Base-by-base conservation (phyloP, 2,329 filamentous ascomycete species). In the Xylariomycetidae sp. region DNA sequence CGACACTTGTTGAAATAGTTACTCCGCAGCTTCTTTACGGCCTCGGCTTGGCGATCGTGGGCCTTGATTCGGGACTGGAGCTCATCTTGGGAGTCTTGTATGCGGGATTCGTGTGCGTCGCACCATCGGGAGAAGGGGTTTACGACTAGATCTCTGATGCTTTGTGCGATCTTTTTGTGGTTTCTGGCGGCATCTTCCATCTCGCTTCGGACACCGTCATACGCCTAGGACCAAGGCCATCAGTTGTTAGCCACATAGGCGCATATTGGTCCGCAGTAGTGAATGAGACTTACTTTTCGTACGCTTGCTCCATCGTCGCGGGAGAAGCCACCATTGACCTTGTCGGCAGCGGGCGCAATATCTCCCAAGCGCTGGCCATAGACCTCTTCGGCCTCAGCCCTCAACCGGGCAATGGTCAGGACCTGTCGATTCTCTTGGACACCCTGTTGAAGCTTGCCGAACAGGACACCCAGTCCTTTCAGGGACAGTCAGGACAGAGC, bases 1-100 rank as follows among this genome's bases (percentile, higher is more conserved):
- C 94, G 83, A 59, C 92, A 98, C 66, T 97, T 98, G 71, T 97
- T 98, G 74, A 97, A 97, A 65, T 98, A 98, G 50, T 87, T 85
- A 61, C 86, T 95, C 45, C 92, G 81, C 50, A 96, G 77, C 66
- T 97, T 97, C 72, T 88, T 88, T 41, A 95, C 88, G 14, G 76
- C 62, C 42, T 98, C 92, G 38, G 85, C 83, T 62, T 98, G 94
- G 48, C 85, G 86, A 57, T 95, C 88, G 61, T 97, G 88, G 41
- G 85, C 77, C 69, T 95, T 96, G 63, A 97, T 89, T 38, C 88
- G 85, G 30, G 72, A 66, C 61, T 97, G 90, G 15, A 98, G 76
- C 52, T 96, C 89, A 50, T 97, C 92, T 58, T 98, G 90, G 15
- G 88, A 96, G 53, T 88, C 87, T 58, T 95, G 86, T 38, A 98